Conservation (phyloP, 257 asterid species). For the Henckelia pumila region DNA sequence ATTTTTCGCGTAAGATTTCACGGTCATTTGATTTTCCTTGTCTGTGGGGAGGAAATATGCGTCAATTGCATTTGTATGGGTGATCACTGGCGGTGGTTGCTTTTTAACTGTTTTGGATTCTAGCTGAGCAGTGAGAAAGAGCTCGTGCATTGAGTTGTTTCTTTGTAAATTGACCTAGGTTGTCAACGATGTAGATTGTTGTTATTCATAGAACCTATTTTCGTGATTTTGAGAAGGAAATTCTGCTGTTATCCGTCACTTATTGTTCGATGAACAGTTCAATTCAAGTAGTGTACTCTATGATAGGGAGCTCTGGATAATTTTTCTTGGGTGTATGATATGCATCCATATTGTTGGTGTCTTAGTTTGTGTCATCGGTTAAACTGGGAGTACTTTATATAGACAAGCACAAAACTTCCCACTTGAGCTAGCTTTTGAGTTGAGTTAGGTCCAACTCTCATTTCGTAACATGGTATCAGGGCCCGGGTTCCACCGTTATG, state of each 20-base stretch:
- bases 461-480: too few relatives aligned
- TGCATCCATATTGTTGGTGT: too few relatives aligned
- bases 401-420: too few relatives aligned
- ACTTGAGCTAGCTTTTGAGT: too few relatives aligned
- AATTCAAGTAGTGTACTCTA: not conserved
- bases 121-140: not conserved
- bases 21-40: not conserved
- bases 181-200: not conserved
- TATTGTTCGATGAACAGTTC: not conserved
- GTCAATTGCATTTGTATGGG: slow-evolving; percentile 9
- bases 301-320: not conserved
- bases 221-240: not conserved
- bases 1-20: slow-evolving; percentile 62
- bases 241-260: not conserved
- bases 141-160: not conserved
- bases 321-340: not conserved
- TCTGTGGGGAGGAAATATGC: not conserved
- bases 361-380: too few relatives aligned
- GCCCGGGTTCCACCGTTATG: too few relatives aligned
- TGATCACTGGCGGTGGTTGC: not conserved
- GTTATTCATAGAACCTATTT: not conserved
- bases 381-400: too few relatives aligned
- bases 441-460: too few relatives aligned
- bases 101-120: slow-evolving; percentile 19
- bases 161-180: not conserved